Conservation (phyloP, 306 rosid species). For the Senna siamea region DNA sequence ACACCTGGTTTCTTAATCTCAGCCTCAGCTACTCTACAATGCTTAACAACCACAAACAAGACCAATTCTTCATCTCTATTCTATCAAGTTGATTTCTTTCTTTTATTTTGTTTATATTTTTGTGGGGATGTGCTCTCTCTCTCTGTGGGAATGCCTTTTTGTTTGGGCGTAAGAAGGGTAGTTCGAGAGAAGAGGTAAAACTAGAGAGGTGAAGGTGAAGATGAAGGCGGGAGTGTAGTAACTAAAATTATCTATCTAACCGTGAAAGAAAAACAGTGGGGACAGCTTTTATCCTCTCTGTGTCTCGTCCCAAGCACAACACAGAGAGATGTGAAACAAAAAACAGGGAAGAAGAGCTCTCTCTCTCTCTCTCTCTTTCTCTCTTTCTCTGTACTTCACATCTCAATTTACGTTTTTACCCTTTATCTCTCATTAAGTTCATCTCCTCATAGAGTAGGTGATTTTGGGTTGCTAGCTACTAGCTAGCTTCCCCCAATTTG, state of each 20-base stretch:
- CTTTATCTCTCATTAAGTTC: conserved; percentile 20
- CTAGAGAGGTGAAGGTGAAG: neutral
- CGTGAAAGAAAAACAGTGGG: conserved; percentile 40
- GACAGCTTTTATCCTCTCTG: conserved; percentile 50
- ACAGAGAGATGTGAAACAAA: neutral
- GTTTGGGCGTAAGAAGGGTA: conserved; percentile 49
- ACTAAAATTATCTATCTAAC: conserved; percentile 20
- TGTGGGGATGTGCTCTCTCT: neutral
- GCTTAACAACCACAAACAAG: conserved; percentile 41
- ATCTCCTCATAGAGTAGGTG: no score
- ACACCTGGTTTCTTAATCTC: conserved; percentile 32
- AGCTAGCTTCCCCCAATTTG: neutral
- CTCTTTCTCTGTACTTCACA: neutral
- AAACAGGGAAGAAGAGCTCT: neutral
- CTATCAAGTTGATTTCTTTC: neutral
- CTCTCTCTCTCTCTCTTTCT: neutral
- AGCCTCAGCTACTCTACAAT: conserved; percentile 23
- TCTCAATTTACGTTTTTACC: conserved; percentile 34
- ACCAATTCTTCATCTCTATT: conserved; percentile 35
- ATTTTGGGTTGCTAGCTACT: no score
- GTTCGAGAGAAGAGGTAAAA: conserved; percentile 34
- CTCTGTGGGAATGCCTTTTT: conserved; percentile 12
- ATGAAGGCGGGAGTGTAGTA: neutral
- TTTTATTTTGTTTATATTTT: neutral
- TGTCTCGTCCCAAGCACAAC: conserved; percentile 38